Conservation (phyloP, 345 rosid genomes). For the Arabis alpina region DNA sequence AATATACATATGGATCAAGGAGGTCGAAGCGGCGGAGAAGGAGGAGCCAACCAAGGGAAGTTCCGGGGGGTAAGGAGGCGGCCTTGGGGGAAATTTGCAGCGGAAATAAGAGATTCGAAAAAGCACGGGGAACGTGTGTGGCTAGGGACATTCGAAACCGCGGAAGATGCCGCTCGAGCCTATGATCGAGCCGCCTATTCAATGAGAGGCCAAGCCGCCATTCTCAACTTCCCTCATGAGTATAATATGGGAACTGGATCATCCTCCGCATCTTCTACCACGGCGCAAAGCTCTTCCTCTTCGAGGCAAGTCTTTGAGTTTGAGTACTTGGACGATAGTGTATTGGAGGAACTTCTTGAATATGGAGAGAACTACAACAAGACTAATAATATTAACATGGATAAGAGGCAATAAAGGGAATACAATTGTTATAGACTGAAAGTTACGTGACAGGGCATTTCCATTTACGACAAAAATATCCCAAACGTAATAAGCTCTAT, state of each 20-base stretch:
- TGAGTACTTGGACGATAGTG: constrained; percentile 71
- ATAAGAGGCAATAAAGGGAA: constrained; percentile 52
- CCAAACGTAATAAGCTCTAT: constrained; percentile 16
- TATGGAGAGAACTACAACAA: constrained; percentile 33
- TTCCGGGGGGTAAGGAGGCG: constrained; percentile 78
- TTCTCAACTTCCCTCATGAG: constrained; percentile 82
- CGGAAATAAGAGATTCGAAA: constrained; percentile 79
- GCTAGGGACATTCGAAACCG: constrained; percentile 88
- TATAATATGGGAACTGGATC: constrained; percentile 49
- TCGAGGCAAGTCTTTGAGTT: constrained; percentile 69
- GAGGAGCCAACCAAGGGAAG: constrained; percentile 48
- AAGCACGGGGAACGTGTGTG: constrained; percentile 76
- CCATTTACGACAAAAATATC: background rate
- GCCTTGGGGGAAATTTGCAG: constrained; percentile 92
- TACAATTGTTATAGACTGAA: constrained; percentile 12
- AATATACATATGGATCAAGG: constrained; percentile 37
- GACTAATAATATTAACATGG: constrained; percentile 51
- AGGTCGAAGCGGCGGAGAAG: constrained; percentile 31
- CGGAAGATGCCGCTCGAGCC: constrained; percentile 88
- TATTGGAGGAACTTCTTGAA: constrained; percentile 78
- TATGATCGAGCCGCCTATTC: constrained; percentile 83
- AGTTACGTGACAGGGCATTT: constrained; percentile 24
- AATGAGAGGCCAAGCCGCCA: constrained; percentile 75
- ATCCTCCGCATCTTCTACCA: constrained; percentile 15
- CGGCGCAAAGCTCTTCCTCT: constrained; percentile 37